phyloP scores from a whole-genome alignment of 768 basidiomycete genomes.

The Lentinus brumalis region DNA sequence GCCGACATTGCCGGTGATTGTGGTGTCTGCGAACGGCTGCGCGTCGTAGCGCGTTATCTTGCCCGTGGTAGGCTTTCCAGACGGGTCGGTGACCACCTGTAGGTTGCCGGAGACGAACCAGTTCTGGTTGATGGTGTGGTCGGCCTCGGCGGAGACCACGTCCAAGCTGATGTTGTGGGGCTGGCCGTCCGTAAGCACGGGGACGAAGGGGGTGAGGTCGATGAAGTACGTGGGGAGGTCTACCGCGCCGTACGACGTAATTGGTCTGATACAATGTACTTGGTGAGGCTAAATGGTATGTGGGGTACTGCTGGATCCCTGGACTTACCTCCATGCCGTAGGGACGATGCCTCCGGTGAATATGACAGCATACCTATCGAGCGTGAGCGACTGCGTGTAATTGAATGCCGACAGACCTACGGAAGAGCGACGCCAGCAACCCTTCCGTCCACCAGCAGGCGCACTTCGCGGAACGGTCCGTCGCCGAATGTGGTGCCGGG shows the following conservation, averaged over 20 bases:
- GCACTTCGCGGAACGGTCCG: slow-evolving; percentile 65
- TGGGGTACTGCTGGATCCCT: not conserved
- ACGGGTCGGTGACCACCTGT: slow-evolving; percentile 69
- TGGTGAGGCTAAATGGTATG: not conserved
- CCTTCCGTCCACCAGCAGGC: slow-evolving; percentile 55
- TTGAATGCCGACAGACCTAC: slow-evolving; percentile 30
- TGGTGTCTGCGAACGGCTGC: slow-evolving; percentile 56
- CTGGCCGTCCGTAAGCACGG: slow-evolving; percentile 65
- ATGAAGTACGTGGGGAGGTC: slow-evolving; percentile 79
- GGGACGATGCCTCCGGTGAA: slow-evolving; percentile 80
- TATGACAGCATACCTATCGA: slow-evolving; percentile 38
- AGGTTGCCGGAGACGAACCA: slow-evolving; percentile 77
- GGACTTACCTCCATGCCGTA: slow-evolving; percentile 61
- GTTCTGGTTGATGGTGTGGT: slow-evolving; percentile 68
- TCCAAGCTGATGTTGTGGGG: slow-evolving; percentile 74
- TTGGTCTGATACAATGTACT: slow-evolving; percentile 43
- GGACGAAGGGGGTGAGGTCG: slow-evolving; percentile 78
- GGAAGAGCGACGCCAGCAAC: slow-evolving; percentile 62
- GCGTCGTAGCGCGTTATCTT: slow-evolving; percentile 61
- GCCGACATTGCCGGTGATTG: slow-evolving; percentile 45
- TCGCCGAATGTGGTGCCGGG: slow-evolving; percentile 47
- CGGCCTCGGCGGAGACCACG: slow-evolving; percentile 66
- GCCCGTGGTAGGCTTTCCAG: slow-evolving; percentile 66
- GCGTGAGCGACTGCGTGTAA: slow-evolving; percentile 24
- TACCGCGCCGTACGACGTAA: slow-evolving; percentile 74